A percentile compares a stretch with the other conserved stretches of the same genome.
Conservation (phyloP, 2,329 filamentous ascomycete genomes). For the Fonsecaea multimorphosa region DNA sequence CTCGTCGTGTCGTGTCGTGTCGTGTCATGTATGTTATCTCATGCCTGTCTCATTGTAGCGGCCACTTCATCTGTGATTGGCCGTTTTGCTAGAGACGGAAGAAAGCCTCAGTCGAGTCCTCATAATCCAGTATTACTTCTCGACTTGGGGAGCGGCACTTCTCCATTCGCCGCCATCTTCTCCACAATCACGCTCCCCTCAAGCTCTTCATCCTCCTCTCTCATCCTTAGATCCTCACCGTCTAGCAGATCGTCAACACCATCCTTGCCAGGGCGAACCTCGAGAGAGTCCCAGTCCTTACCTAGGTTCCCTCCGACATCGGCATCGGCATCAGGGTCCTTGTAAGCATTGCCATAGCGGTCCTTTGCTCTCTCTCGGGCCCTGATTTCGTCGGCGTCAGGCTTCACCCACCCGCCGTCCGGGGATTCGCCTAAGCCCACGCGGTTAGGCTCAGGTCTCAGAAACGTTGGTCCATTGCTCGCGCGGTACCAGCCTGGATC, state of each 20-base stretch:
- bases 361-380: slow-evolving; percentile 33
- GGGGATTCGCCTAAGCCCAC: slow-evolving; percentile 30
- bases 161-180: slow-evolving; percentile 29
- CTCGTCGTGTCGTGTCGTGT: not conserved
- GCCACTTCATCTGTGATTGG: too few relatives aligned
- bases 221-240: slow-evolving; percentile 37
- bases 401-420: slow-evolving; percentile 37
- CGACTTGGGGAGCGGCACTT: slow-evolving; percentile 27
- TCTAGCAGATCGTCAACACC: slow-evolving; percentile 26
- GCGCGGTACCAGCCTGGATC: slow-evolving; percentile 39
- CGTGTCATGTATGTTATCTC: slow-evolving; percentile 8
- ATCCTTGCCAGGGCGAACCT: slow-evolving; percentile 17
- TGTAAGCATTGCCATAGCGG: slow-evolving; percentile 16
- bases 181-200: slow-evolving; percentile 40
- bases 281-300: slow-evolving; percentile 35
- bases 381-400: slow-evolving; percentile 36
- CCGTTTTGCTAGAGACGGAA: not conserved
- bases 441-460: slow-evolving; percentile 21
- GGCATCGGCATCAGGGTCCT: slow-evolving; percentile 11
- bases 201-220: slow-evolving; percentile 37
- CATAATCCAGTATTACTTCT: slow-evolving; percentile 23
- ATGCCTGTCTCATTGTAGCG: not conserved
- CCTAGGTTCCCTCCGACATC: slow-evolving; percentile 14
- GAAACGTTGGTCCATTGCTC: slow-evolving; percentile 34
- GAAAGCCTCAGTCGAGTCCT: not conserved